phyloP scores from a whole-genome alignment of 2,329 filamentous ascomycete species.

The Ploettnerulaceae sp. region DNA sequence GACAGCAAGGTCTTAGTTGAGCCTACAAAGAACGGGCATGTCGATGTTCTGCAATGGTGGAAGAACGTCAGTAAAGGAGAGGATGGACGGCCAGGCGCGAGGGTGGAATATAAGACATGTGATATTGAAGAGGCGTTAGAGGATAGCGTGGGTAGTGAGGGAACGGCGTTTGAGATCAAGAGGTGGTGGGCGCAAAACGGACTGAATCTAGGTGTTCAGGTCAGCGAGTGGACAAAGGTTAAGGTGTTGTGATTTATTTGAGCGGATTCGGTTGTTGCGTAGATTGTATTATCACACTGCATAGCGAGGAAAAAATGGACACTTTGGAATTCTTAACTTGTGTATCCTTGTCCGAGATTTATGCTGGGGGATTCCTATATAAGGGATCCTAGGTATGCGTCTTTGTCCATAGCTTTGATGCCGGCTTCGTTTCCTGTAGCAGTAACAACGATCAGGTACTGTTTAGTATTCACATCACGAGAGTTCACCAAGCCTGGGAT shows the following conservation, averaged over 20 bases:
- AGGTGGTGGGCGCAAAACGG: constrained; percentile 82
- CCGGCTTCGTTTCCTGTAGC: too few relatives aligned
- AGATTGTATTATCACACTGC: too few relatives aligned
- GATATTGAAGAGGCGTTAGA: constrained; percentile 94
- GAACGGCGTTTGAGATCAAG: constrained; percentile 66
- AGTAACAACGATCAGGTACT: too few relatives aligned
- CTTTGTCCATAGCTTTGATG: too few relatives aligned
- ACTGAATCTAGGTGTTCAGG: constrained; percentile 62
- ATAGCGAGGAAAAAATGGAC: too few relatives aligned
- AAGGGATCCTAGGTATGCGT: too few relatives aligned
- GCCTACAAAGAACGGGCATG: constrained; percentile 81
- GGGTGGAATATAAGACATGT: constrained; percentile 89
- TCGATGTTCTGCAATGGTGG: constrained; percentile 90
- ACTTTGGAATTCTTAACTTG: too few relatives aligned
- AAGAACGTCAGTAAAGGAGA: constrained; percentile 53
- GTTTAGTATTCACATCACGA: too few relatives aligned
- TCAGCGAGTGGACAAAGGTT: constrained; percentile 68
- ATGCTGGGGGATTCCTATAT: too few relatives aligned
- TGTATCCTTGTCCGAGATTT: too few relatives aligned
- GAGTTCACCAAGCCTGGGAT: too few relatives aligned
- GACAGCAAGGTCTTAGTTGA: constrained; percentile 80
- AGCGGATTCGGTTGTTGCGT: too few relatives aligned
- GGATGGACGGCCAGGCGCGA: constrained; percentile 51
- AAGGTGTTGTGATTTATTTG: constrained; percentile 39
- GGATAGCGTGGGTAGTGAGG: constrained; percentile 61